Conservation (phyloP, 495 filamentous ascomycete genomes). For the Daldinia concentrica region DNA sequence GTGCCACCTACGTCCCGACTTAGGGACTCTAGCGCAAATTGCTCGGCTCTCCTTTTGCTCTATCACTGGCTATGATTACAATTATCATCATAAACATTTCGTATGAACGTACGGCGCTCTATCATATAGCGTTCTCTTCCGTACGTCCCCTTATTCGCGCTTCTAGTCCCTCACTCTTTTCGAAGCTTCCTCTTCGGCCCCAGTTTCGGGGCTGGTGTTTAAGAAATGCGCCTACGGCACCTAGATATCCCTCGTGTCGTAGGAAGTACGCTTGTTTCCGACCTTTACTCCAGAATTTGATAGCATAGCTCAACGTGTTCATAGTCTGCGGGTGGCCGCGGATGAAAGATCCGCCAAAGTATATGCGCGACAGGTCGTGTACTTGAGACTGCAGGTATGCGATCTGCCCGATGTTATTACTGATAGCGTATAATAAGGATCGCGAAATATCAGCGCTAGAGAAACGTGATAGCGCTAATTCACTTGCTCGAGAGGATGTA, state of each 20-base stretch:
- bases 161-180: slow-evolving; percentile 45
- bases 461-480: slow-evolving; percentile 49
- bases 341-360: slow-evolving; percentile 97
- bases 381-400: slow-evolving; percentile 95
- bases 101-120: background rate
- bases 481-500: slow-evolving; percentile 27
- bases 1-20: background rate
- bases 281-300: slow-evolving; percentile 96
- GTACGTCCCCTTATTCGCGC: slow-evolving; percentile 22
- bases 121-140: slow-evolving; percentile 4
- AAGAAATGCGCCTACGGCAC: slow-evolving; percentile 94
- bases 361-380: slow-evolving; percentile 88
- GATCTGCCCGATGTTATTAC: slow-evolving; percentile 99
- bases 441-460: slow-evolving; percentile 61
- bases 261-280: slow-evolving; percentile 95
- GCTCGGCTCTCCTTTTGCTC: background rate
- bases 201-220: slow-evolving; percentile 90
- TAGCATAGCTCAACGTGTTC: slow-evolving; percentile 94
- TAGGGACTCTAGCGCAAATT: background rate
- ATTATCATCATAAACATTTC: background rate
- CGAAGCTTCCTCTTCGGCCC: slow-evolving; percentile 82
- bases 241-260: slow-evolving; percentile 94
- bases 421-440: slow-evolving; percentile 79
- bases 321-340: slow-evolving; percentile 96
- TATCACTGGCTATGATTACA: background rate